Base-by-base conservation (phyloP, 2,329 filamentous ascomycete genomes). In the Aspergillus chevalieri region DNA sequence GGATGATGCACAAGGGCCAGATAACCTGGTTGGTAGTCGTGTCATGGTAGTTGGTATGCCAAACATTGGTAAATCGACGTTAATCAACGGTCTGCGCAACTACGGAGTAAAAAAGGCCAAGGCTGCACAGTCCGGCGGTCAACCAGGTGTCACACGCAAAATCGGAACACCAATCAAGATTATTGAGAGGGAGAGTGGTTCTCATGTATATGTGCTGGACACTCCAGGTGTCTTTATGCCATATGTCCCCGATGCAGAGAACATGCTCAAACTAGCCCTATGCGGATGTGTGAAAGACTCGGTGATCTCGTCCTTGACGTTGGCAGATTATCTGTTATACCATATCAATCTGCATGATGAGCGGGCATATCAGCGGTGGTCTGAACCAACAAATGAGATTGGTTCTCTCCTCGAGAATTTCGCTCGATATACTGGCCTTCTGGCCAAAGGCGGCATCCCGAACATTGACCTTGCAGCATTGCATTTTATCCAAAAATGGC, bases 181-280 rank as follows among this genome's bases (percentile, higher is more conserved):
- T 55, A 77, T 85, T 30, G 81, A 84, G 36, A 75, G 68, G 60
- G 72, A 72, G 41, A 70, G 72, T 7, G 74, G 72, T 3, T 68
- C 79, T 42, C 85, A 85, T 41, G 85, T 95, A 4, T 95, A 93
- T 66, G 73, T 97, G 41, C 75, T 95, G 44, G 93, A 98, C 70
- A 96, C 92, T 0, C 93, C 93, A 0, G 93, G 93, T 44, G 91
- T 98, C 7, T 98, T 97, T 68, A 82, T 96, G 51, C 93, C 93
- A 0, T 95, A 95, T 66, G 86, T 97, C 24, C 80, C 85, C 0
- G 82, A 94, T 62, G 80, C 87, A 14, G 86, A 93, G 65, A 82
- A 84, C 43, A 98, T 98, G 93, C 76, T 98, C 54, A 97, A 95
- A 70, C 80, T 98, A n/a, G 86, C 91, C 2, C 80, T 97, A 1